Conservation (phyloP, 1,284 basidiomycete species). For the Sanghuangporus sanghuang region DNA sequence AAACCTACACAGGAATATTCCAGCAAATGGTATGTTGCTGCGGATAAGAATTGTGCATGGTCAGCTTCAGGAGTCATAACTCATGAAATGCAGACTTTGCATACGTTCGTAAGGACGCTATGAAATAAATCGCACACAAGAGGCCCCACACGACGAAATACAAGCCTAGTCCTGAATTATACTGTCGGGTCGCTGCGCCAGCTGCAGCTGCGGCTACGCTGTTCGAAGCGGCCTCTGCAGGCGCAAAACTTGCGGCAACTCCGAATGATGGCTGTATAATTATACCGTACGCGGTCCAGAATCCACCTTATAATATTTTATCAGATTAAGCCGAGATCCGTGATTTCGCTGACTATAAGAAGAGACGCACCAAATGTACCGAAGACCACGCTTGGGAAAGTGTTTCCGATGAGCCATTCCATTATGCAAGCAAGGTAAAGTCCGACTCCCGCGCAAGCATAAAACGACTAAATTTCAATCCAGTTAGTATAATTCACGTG, state of each 20-base stretch:
- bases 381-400: slow-evolving; percentile 22
- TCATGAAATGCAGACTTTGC: neutral
- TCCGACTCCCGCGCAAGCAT: slow-evolving; percentile 20
- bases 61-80: neutral
- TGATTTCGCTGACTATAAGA: neutral
- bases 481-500: neutral
- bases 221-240: slow-evolving; percentile 18
- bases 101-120: slow-evolving; percentile 21
- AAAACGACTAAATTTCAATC: slow-evolving; percentile 17
- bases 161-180: slow-evolving; percentile 20
- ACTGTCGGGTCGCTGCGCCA: slow-evolving; percentile 17
- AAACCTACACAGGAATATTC: slow-evolving; percentile 19
- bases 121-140: slow-evolving; percentile 19
- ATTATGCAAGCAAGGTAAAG: slow-evolving; percentile 20
- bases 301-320: slow-evolving; percentile 16
- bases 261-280: slow-evolving; percentile 19
- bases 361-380: slow-evolving; percentile 20
- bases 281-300: slow-evolving; percentile 21
- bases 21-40: slow-evolving; percentile 20
- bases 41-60: neutral
- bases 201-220: slow-evolving; percentile 19
- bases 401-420: slow-evolving; percentile 22
- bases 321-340: neutral
- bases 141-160: slow-evolving; percentile 21
- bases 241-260: slow-evolving; percentile 21